phyloP scores from a whole-genome alignment of 1,284 basidiomycete genomes.

The Abortiporus biennis region DNA sequence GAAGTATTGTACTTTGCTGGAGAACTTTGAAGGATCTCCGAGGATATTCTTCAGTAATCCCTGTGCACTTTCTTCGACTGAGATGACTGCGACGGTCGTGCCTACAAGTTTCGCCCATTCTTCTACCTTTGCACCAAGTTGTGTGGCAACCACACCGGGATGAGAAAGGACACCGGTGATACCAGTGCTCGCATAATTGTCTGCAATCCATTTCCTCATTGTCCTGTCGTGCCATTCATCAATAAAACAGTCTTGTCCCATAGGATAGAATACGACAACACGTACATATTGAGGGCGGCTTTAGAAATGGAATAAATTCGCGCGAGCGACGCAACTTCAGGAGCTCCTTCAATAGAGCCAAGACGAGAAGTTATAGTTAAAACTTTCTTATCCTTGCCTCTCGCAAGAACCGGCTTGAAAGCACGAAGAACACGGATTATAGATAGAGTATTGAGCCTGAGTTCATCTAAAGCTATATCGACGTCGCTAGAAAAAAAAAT shows the following conservation, averaged over 20 bases:
- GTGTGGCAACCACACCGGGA: background rate
- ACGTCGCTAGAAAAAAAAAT: background rate
- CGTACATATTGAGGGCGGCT: background rate
- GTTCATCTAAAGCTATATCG: background rate
- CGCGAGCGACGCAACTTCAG: background rate
- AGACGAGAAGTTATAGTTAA: background rate
- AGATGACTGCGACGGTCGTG: background rate
- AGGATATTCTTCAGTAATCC: background rate
- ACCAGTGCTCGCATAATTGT: background rate
- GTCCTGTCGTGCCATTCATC: background rate
- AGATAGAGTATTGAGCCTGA: background rate
- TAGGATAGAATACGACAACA: background rate
- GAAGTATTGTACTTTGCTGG: conserved; percentile 1
- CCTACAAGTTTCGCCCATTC: background rate
- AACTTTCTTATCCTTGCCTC: background rate
- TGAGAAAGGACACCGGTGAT: background rate
- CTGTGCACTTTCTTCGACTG: background rate
- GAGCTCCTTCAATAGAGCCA: background rate
- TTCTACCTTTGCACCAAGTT: background rate
- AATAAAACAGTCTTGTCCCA: background rate
- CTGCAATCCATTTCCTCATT: background rate
- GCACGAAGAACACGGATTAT: background rate
- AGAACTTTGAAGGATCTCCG: conserved; percentile 3
- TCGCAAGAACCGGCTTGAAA: background rate
- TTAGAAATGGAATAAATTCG: background rate